These are phyloP conservation scores for Parietichytrium sp. DNA, from an alignment of 108 stramenopile species.

Conservation along the genomic window DNA sequence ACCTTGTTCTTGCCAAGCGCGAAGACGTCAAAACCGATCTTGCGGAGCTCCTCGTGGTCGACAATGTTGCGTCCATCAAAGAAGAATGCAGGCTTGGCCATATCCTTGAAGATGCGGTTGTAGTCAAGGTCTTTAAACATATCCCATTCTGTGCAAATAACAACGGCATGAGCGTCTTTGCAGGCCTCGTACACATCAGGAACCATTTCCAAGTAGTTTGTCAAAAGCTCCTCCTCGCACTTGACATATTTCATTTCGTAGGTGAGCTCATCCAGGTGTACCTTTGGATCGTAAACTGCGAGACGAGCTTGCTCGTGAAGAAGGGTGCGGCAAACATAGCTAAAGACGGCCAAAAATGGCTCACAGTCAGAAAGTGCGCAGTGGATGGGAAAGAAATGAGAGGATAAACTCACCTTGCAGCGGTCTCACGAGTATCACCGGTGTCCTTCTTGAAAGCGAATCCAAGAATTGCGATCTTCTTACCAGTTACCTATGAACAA, in stretches of 20 bases:
- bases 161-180: conserved; percentile 92
- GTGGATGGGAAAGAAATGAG: too few relatives aligned
- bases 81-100: conserved; percentile 97
- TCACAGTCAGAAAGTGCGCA: too few relatives aligned
- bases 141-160: conserved; percentile 98
- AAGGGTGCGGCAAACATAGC: conserved; percentile 91
- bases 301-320: conserved; percentile 87
- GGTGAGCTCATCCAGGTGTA: conserved; percentile 93
- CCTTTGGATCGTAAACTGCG: conserved; percentile 96
- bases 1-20: conserved; percentile 75
- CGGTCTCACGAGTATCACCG: conserved; percentile 97
- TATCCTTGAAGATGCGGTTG: conserved; percentile 79
- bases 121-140: conserved; percentile 92
- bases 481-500: too few relatives aligned
- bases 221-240: conserved; percentile 73
- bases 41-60: conserved; percentile 79
- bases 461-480: conserved; percentile 95
- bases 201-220: conserved; percentile 73
- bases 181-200: conserved; percentile 83
- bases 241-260: conserved; percentile 93
- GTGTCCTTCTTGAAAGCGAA: conserved; percentile 99
- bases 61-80: conserved; percentile 96
- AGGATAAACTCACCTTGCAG: too few relatives aligned
- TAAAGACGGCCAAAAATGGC: too few relatives aligned
- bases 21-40: conserved; percentile 97